Conservation (phyloP, 208 protist species). For the Trypanosoma mega region DNA sequence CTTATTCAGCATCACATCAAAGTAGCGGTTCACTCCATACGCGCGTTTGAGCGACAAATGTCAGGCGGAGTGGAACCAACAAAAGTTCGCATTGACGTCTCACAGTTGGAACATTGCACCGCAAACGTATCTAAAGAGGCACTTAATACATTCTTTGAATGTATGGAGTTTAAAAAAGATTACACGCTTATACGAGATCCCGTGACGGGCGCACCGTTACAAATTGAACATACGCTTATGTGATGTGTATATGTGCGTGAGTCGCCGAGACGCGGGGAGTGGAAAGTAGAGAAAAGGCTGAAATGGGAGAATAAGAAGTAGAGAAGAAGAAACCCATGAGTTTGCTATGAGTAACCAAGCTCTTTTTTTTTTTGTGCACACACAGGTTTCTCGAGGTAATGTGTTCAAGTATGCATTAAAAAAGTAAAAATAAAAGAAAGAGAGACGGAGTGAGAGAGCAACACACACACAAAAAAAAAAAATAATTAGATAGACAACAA, state of each 20-base stretch:
- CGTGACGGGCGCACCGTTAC: slow-evolving; percentile 59
- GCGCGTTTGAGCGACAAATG: slow-evolving; percentile 82
- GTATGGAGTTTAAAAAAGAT: slow-evolving; percentile 70
- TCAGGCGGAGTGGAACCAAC: slow-evolving; percentile 79
- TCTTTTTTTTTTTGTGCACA: no score
- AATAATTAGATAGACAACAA: no score
- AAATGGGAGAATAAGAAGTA: neutral
- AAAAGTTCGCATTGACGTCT: slow-evolving; percentile 71
- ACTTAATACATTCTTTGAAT: slow-evolving; percentile 81
- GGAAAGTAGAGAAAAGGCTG: neutral
- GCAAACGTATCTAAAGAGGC: slow-evolving; percentile 76
- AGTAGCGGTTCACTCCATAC: slow-evolving; percentile 71
- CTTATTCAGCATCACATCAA: slow-evolving; percentile 88
- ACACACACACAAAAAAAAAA: no score
- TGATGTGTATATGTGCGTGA: slow-evolving; percentile 5
- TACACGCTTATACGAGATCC: slow-evolving; percentile 86
- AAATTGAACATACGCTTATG: slow-evolving; percentile 78
- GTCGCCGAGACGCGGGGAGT: neutral
- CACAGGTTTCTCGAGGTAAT: no score
- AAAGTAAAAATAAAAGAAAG: no score
- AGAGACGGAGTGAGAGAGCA: no score
- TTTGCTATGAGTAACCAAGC: no score
- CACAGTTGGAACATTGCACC: slow-evolving; percentile 80
- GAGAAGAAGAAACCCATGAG: no score
- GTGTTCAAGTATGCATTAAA: no score